Evolutionary conservation across 1,284 basidiomycete genomes (phyloP).

Genomic region (Microbotryum saponariae): DNA sequence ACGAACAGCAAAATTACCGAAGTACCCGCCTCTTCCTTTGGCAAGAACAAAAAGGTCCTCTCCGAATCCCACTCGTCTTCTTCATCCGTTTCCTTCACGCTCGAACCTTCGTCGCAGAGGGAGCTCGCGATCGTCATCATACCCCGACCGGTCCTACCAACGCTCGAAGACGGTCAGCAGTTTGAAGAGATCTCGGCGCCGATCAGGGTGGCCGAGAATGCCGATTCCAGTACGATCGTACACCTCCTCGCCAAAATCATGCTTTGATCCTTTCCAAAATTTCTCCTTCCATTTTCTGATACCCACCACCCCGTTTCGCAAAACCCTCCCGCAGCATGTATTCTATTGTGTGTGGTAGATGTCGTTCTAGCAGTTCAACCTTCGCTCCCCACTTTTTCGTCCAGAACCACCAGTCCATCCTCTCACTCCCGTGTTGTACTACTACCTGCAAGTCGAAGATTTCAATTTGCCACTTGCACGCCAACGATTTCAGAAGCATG

Average conservation of each 20-base stretch:
- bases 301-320: no score
- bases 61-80: not conserved
- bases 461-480: no score
- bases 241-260: not conserved
- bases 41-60: not conserved
- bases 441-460: no score
- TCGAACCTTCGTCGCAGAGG: conserved; percentile 6
- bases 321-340: no score
- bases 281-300: no score
- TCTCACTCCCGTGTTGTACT: no score
- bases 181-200: conserved; percentile 4
- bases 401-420: no score
- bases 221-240: conserved; percentile 1
- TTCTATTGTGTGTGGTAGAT: no score
- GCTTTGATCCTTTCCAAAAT: no score
- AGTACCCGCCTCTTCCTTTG: not conserved
- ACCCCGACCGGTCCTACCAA: not conserved
- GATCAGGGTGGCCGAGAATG: conserved; percentile 6
- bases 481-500: no score
- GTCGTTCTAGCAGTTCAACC: no score
- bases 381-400: no score
- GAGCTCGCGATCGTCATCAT: conserved; percentile 3
- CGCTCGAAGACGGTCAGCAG: not conserved
- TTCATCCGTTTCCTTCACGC: conserved; percentile 7
- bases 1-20: not conserved